A percentile compares a stretch with the other conserved stretches of the same genome.
Conservation (phyloP, 495 filamentous ascomycete genomes). For the Aspergillus affinis region DNA sequence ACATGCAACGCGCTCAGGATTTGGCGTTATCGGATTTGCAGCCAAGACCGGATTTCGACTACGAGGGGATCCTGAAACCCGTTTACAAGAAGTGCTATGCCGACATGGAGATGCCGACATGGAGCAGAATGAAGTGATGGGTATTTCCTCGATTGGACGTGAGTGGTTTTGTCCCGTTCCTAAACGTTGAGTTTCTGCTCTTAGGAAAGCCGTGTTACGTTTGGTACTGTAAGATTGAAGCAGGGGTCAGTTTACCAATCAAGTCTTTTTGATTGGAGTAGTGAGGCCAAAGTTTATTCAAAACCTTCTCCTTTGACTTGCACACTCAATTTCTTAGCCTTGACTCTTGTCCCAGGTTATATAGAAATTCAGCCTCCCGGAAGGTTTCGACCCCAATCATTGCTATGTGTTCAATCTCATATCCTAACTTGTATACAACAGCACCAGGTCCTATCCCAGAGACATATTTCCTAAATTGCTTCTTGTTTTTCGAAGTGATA, state of each 20-base stretch:
- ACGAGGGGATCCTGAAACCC: not conserved
- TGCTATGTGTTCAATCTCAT: not conserved
- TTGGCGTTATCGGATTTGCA: constrained; percentile 1
- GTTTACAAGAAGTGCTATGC: constrained; percentile 8
- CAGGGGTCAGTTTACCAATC: too few species aligned
- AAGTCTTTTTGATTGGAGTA: too few species aligned
- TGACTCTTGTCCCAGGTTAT: not conserved
- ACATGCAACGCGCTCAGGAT: constrained; percentile 4
- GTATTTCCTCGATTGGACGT: not conserved
- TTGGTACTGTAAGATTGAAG: too few species aligned
- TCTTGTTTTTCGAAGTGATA: not conserved
- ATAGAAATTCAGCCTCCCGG: not conserved
- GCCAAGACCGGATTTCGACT: not conserved
- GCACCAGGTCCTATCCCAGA: not conserved
- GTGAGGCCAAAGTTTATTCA: too few species aligned
- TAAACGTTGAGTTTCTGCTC: too few species aligned
- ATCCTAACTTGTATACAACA: not conserved
- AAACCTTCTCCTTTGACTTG: too few species aligned
- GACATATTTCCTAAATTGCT: not conserved
- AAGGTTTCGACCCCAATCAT: not conserved
- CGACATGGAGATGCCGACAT: not conserved
- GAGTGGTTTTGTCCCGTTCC: not conserved
- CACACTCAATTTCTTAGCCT: too few species aligned
- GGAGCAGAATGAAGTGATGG: not conserved
- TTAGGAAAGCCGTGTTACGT: too few species aligned